These are phyloP conservation scores for Smallanthus sonchifolius DNA, from an alignment of 129 eudicot genomes.

Conservation along the genomic window DNA sequence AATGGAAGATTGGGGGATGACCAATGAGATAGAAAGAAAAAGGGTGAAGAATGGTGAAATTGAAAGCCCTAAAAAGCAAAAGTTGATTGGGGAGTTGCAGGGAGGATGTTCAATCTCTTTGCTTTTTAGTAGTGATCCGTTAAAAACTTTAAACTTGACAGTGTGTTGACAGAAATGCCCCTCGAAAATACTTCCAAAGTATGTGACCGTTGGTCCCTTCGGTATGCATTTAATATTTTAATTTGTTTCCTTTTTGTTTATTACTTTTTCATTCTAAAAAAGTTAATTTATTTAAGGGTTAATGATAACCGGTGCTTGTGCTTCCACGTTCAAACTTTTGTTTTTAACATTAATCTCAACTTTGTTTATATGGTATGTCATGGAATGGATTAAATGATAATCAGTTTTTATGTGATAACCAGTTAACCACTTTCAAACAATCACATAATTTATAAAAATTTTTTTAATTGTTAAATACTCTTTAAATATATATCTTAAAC, in stretches of 20 bases:
- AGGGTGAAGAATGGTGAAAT: conserved; percentile 31
- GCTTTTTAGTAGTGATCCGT: conserved; percentile 54
- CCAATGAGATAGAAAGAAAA: conserved; percentile 36
- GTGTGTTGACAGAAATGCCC: conserved; percentile 59
- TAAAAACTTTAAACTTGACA: conserved; percentile 19
- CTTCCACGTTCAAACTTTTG: not conserved
- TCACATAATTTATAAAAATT: too few species aligned
- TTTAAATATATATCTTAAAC: too few species aligned
- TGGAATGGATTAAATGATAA: too few species aligned
- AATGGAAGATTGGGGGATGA: conserved; percentile 1
- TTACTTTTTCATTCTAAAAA: not conserved
- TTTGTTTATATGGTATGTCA: too few species aligned
- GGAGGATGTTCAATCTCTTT: conserved; percentile 22
- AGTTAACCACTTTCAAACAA: too few species aligned
- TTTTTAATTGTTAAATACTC: too few species aligned
- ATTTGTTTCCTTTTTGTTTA: conserved; percentile 5
- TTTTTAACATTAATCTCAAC: not conserved
- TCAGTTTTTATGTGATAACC: too few species aligned
- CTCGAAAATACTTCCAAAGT: conserved; percentile 74
- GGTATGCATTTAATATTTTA: conserved; percentile 22
- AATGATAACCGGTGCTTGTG: too few species aligned
- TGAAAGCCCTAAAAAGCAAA: conserved; percentile 31
- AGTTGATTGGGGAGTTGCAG: conserved; percentile 34
- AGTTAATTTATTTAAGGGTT: not conserved
- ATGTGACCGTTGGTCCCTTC: conserved; percentile 76